phyloP scores from a whole-genome alignment of 495 filamentous ascomycete species.

The Cercophora scortea region DNA sequence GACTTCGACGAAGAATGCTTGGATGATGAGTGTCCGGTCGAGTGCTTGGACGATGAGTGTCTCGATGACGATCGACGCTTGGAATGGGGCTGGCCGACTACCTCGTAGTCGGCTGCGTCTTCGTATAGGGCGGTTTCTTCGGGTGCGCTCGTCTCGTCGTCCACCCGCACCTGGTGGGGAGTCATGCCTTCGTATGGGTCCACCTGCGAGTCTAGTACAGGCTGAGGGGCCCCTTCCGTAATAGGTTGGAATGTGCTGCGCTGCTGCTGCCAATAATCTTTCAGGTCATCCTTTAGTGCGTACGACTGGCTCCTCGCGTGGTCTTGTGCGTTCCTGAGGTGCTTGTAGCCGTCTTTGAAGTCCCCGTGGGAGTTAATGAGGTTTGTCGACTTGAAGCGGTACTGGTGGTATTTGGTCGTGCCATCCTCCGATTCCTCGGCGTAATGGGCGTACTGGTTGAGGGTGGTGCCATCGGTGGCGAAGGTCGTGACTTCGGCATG shows the following conservation, averaged over 20 bases:
- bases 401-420: slow-evolving; percentile 25
- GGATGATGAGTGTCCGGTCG: not conserved
- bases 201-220: slow-evolving; percentile 9
- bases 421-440: slow-evolving; percentile 14
- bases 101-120: slow-evolving; percentile 9
- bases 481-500: slow-evolving; percentile 26
- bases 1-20: not conserved
- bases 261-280: slow-evolving; percentile 3
- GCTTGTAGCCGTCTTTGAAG: slow-evolving; percentile 10
- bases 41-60: not conserved
- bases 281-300: slow-evolving; percentile 14
- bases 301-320: slow-evolving; percentile 16
- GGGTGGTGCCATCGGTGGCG: slow-evolving; percentile 20
- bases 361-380: slow-evolving; percentile 11
- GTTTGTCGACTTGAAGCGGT: slow-evolving; percentile 13
- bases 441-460: slow-evolving; percentile 29
- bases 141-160: too few relatives aligned
- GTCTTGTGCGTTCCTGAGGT: slow-evolving; percentile 18
- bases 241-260: slow-evolving; percentile 3
- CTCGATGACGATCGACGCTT: not conserved
- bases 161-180: too few relatives aligned
- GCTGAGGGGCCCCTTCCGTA: slow-evolving; percentile 10
- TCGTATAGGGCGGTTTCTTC: too few relatives aligned
- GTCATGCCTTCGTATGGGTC: too few relatives aligned
- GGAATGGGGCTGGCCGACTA: slow-evolving; percentile 1